These are phyloP conservation scores for Fusarium tricinctum DNA, from an alignment of 2,329 filamentous ascomycete species.

Conservation along the genomic window DNA sequence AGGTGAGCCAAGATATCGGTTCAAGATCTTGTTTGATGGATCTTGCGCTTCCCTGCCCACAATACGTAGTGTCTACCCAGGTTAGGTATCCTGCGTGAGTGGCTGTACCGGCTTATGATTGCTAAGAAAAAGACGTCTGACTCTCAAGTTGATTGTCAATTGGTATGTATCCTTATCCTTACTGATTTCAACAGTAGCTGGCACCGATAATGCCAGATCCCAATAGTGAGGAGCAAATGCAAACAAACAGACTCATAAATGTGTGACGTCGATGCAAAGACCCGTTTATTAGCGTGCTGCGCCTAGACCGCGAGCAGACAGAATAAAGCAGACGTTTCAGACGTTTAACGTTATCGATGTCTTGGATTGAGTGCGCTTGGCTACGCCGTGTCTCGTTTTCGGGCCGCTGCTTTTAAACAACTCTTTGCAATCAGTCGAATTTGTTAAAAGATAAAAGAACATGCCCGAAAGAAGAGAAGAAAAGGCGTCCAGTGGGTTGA, in stretches of 20 bases:
- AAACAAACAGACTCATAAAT: slow-evolving; percentile 18
- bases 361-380: slow-evolving; percentile 9
- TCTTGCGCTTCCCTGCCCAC: neutral
- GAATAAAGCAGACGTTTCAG: slow-evolving; percentile 4
- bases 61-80: neutral
- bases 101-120: neutral
- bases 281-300: slow-evolving; percentile 22
- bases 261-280: slow-evolving; percentile 25
- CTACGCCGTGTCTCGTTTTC: slow-evolving; percentile 9
- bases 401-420: slow-evolving; percentile 7
- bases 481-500: neutral
- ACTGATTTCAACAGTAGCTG: neutral
- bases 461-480: neutral
- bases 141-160: slow-evolving; percentile 4
- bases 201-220: slow-evolving; percentile 5
- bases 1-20: slow-evolving; percentile 16
- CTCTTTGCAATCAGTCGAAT: slow-evolving; percentile 9
- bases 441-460: neutral
- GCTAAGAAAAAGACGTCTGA: slow-evolving; percentile 1
- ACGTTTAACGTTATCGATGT: slow-evolving; percentile 28
- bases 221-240: slow-evolving; percentile 12
- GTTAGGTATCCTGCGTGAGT: neutral
- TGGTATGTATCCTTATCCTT: slow-evolving; percentile 22
- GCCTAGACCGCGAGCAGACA: slow-evolving; percentile 20
- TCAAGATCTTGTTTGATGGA: neutral